Base-by-base conservation (phyloP, 768 basidiomycete genomes). In the Leucogyrophana mollusca region DNA sequence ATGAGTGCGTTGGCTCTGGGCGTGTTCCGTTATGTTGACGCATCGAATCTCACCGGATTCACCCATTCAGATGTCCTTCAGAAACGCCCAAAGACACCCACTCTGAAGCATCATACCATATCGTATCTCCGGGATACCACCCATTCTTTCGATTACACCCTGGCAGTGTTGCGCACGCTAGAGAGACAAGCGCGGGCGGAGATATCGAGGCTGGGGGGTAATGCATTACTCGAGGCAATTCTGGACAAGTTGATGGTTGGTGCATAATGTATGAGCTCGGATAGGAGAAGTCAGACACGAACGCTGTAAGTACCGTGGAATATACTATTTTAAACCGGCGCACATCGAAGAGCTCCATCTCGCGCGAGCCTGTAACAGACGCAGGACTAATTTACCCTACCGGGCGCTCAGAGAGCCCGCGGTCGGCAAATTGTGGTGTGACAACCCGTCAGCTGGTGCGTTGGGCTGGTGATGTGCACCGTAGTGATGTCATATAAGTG, bases 1-100 rank as follows among this genome's bases (percentile, higher is more conserved):
- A 73, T 96, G 44, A 94, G 94, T 94, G 55, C 51, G 86, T 71
- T n/a, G n/a, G n/a, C n/a, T n/a, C n/a, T n/a, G n/a, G n/a, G n/a
- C 25, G 8, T 9, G 43, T 25, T 41, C n/a, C 16, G 40, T n/a
- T 9, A 3, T 47, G 40, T 39, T 7, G 24, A 16, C 40, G 17
- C 25, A 3, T 4, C 41, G 27, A 7, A 30, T 22, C 14, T 4
- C 17, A n/a, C 17, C 8, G 17, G 17, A 25, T 38, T 16, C 22
- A 30, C 45, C 34, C 24, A 24, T 30, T 11, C n/a, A 95, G 92
- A 94, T 53, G 85, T 95, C 23, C 80, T 98, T 4, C 89, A 94
- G 59, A 92, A 95, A 68, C 78, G 89, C 1, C 91, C 94, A 0
- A 74, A 80, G 3, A 89, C 87, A 0, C 82, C 86, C 2, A 87